These are phyloP conservation scores for Calonectria pteridis DNA, from an alignment of 2,329 filamentous ascomycete species.

Conservation along the genomic window DNA sequence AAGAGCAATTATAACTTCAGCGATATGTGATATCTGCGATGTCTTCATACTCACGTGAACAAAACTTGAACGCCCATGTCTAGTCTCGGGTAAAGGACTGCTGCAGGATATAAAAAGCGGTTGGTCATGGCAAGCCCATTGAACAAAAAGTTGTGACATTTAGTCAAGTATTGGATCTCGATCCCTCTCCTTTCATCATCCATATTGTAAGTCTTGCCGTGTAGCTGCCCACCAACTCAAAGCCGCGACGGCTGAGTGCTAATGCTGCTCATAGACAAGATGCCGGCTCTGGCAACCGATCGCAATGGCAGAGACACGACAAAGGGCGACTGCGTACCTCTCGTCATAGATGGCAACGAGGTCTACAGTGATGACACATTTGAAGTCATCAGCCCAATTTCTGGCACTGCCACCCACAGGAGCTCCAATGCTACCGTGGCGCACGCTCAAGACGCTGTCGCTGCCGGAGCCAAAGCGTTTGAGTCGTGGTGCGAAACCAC, in stretches of 20 bases:
- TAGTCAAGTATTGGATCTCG: too few relatives aligned
- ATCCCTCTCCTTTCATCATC: background rate
- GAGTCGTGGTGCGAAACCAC: constrained; percentile 72
- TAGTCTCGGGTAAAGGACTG: background rate
- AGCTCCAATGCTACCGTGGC: constrained; percentile 66
- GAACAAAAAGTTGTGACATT: background rate
- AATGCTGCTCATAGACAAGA: background rate
- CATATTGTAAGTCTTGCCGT: background rate
- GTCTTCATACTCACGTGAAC: background rate
- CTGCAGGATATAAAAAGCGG: background rate
- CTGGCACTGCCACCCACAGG: constrained; percentile 62
- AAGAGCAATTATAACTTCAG: background rate
- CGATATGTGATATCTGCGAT: background rate
- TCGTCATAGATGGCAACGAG: constrained; percentile 60
- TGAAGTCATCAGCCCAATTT: constrained; percentile 68
- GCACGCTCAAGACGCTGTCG: constrained; percentile 63
- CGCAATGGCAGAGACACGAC: background rate
- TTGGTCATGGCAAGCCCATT: too few relatives aligned
- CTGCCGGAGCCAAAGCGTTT: constrained; percentile 69
- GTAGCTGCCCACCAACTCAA: background rate
- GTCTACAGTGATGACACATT: constrained; percentile 62
- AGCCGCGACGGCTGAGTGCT: background rate
- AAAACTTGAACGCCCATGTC: background rate
- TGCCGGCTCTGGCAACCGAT: background rate
- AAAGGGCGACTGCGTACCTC: constrained; percentile 47